Evolutionary conservation across 1,284 basidiomycete genomes (phyloP).

Genomic region (Uromyces viciae-fabae): DNA sequence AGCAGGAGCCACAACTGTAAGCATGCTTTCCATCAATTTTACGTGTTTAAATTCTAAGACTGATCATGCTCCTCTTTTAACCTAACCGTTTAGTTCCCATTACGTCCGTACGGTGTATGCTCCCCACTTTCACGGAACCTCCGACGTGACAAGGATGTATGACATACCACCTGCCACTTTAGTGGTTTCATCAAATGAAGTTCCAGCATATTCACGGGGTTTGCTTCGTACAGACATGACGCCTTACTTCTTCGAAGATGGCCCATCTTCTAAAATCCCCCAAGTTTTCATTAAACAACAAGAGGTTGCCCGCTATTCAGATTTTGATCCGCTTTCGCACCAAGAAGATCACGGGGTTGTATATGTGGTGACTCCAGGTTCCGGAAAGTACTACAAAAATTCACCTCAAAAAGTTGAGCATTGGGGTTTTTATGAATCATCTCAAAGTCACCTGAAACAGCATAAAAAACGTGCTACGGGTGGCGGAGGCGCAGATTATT

Average conservation of each 20-base stretch:
- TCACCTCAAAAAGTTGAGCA: slow-evolving; percentile 47
- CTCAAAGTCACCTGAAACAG: slow-evolving; percentile 29
- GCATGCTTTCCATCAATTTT: slow-evolving; percentile 20
- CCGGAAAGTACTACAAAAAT: slow-evolving; percentile 49
- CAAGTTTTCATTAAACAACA: slow-evolving; percentile 30
- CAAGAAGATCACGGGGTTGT: slow-evolving; percentile 47
- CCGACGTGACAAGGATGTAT: slow-evolving; percentile 33
- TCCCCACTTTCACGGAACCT: slow-evolving; percentile 47
- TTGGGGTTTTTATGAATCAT: slow-evolving; percentile 49
- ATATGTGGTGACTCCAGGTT: slow-evolving; percentile 47
- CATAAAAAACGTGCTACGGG: background rate
- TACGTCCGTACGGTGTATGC: slow-evolving; percentile 49
- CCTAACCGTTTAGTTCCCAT: background rate
- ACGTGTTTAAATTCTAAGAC: background rate
- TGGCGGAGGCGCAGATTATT: slow-evolving; percentile 1
- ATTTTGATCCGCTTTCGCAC: background rate
- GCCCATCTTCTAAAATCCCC: slow-evolving; percentile 26
- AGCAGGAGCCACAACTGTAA: slow-evolving; percentile 48
- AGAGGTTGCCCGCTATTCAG: slow-evolving; percentile 46
- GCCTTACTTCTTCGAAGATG: slow-evolving; percentile 44
- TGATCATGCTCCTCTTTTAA: background rate
- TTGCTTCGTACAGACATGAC: slow-evolving; percentile 48
- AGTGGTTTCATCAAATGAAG: slow-evolving; percentile 49
- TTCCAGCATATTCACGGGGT: slow-evolving; percentile 50
- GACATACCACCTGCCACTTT: slow-evolving; percentile 45